Conservation (phyloP, 2,329 filamentous ascomycete species). For the Fusarium abutilonis region DNA sequence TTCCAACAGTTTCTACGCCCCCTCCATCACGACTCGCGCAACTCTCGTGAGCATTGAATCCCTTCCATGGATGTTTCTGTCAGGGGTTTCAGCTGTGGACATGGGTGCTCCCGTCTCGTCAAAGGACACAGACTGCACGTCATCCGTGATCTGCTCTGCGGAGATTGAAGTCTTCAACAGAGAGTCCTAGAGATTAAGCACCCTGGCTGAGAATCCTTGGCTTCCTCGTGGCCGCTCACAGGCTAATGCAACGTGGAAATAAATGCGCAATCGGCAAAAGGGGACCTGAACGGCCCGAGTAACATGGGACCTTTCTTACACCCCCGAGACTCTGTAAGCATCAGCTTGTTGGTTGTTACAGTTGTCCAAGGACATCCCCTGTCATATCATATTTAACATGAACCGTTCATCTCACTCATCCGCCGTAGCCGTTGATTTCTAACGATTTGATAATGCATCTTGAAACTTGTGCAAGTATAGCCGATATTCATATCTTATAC, state of each 20-base stretch:
- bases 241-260: conserved; percentile 13
- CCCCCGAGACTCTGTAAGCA: conserved; percentile 9
- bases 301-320: background rate
- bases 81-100: too few relatives aligned
- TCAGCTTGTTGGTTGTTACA: conserved; percentile 28
- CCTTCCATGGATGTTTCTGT: background rate
- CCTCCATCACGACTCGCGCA: conserved; percentile 11
- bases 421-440: conserved; percentile 29
- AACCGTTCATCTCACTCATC: conserved; percentile 38
- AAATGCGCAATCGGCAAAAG: conserved; percentile 7
- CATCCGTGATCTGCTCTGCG: conserved; percentile 40
- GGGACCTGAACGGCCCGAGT: background rate
- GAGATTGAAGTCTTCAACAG: conserved; percentile 33
- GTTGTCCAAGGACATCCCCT: conserved; percentile 15
- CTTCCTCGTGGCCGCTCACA: background rate
- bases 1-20: conserved; percentile 18
- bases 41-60: background rate
- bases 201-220: conserved; percentile 13
- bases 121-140: conserved; percentile 36
- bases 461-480: conserved; percentile 15
- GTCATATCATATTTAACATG: conserved; percentile 35
- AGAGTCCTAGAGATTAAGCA: conserved; percentile 7
- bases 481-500: conserved; percentile 6
- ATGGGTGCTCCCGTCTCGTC: conserved; percentile 34
- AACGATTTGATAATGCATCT: conserved; percentile 20